These are phyloP conservation scores for Leccinum griseonigrum DNA, from an alignment of 1,284 basidiomycete genomes.

Conservation along the genomic window DNA sequence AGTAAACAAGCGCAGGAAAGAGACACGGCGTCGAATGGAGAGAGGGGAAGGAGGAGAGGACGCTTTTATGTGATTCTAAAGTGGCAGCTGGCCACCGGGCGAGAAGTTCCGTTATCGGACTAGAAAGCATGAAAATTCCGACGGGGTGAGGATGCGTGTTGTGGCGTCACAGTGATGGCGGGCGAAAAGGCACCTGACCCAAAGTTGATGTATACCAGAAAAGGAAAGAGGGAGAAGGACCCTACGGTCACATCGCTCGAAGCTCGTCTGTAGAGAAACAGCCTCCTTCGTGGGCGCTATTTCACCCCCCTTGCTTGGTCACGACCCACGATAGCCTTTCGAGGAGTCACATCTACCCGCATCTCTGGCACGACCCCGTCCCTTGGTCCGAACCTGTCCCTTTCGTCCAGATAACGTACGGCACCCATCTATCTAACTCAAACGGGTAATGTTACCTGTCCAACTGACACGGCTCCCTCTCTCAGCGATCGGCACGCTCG, in stretches of 20 bases:
- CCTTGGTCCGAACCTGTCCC: constrained; percentile 16
- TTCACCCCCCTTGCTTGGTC: constrained; percentile 16
- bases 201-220: constrained; percentile 23
- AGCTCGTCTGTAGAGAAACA: constrained; percentile 15
- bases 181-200: constrained; percentile 32
- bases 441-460: constrained; percentile 32
- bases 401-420: constrained; percentile 32
- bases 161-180: constrained; percentile 36
- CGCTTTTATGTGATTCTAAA: constrained; percentile 27
- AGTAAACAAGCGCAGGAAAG: background rate
- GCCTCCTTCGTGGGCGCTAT: constrained; percentile 25
- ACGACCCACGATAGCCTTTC: constrained; percentile 34
- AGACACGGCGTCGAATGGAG: constrained; percentile 1
- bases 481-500: constrained; percentile 33
- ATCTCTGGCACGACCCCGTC: constrained; percentile 17
- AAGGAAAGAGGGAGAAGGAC: constrained; percentile 21
- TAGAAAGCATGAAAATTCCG: constrained; percentile 36
- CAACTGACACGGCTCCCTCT: constrained; percentile 29
- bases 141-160: constrained; percentile 37
- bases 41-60: background rate
- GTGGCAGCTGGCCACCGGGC: constrained; percentile 23
- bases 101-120: constrained; percentile 37
- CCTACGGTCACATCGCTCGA: constrained; percentile 36
- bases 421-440: constrained; percentile 31
- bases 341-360: constrained; percentile 29